Evolutionary conservation across 306 rosid genomes (phyloP).

Genomic region (Medicago truncatula): DNA sequence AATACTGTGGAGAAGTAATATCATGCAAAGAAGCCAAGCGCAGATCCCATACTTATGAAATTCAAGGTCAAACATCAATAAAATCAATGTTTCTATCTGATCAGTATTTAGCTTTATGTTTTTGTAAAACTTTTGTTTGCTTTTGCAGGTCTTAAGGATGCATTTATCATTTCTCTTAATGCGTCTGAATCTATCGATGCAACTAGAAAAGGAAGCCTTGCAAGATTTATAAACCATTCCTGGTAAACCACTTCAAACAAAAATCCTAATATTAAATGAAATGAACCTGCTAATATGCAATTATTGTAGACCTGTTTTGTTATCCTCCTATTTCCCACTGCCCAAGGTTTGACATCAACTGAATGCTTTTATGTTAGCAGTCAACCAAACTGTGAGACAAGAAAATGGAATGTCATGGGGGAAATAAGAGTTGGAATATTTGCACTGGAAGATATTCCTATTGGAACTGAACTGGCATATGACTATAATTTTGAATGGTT

Average conservation of each 20-base stretch:
- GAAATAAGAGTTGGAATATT: conserved; percentile 98
- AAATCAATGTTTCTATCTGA: conserved; percentile 33
- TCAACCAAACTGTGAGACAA: conserved; percentile 93
- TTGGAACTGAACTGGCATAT: conserved; percentile 88
- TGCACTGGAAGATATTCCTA: conserved; percentile 81
- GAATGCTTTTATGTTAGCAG: conserved; percentile 59
- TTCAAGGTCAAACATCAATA: conserved; percentile 64
- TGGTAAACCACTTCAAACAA: conserved; percentile 65
- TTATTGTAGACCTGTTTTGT: conserved; percentile 35
- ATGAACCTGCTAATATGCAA: conserved; percentile 16
- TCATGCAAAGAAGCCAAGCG: conserved; percentile 95
- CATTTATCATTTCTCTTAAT: conserved; percentile 88
- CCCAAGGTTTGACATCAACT: conserved; percentile 47
- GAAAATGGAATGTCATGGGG: conserved; percentile 96
- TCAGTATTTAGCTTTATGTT: conserved; percentile 35
- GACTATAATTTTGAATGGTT: conserved; percentile 98
- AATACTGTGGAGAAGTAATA: conserved; percentile 97
- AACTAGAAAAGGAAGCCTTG: conserved; percentile 91
- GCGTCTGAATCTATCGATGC: conserved; percentile 95
- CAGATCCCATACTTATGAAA: conserved; percentile 84
- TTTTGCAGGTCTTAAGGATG: conserved; percentile 87
- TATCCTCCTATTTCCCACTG: conserved; percentile 37
- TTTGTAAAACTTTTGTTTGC: conserved; percentile 32
- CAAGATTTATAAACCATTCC: conserved; percentile 93
- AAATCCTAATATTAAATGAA: conserved; percentile 36